phyloP scores from a whole-genome alignment of 352 stramenopile genomes.

The Pythium phragmiticola region DNA sequence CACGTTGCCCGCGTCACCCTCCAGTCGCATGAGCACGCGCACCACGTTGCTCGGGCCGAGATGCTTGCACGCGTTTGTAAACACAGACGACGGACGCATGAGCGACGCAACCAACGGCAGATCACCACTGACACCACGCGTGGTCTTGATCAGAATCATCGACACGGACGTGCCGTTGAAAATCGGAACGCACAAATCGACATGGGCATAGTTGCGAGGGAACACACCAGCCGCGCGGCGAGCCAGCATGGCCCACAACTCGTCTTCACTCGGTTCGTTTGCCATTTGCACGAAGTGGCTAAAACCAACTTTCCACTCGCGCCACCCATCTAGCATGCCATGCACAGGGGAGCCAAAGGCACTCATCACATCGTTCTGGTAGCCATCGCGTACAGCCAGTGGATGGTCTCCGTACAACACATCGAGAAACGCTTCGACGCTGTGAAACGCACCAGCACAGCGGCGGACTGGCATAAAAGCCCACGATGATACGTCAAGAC shows the following conservation, averaged over 20 bases:
- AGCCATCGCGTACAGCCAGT: neutral
- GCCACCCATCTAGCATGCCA: neutral
- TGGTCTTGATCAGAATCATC: conserved; percentile 5
- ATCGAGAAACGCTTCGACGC: conserved; percentile 9
- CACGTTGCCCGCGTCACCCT: no score
- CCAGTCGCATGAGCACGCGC: no score
- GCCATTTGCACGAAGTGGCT: conserved; percentile 33
- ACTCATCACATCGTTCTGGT: neutral
- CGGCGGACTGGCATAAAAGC: no score
- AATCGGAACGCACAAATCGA: conserved; percentile 27
- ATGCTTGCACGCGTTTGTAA: no score
- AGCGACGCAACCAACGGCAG: no score
- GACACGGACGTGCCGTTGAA: conserved; percentile 10
- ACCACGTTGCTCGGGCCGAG: no score
- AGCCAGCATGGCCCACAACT: conserved; percentile 32
- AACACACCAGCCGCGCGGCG: conserved; percentile 26
- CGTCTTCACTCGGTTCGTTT: conserved; percentile 15
- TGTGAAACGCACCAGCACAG: conserved; percentile 10
- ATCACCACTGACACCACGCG: no score
- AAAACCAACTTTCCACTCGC: conserved; percentile 28
- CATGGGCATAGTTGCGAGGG: neutral
- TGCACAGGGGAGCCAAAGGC: neutral
- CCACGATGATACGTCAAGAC: neutral
- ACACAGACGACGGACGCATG: no score
- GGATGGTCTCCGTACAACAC: neutral